phyloP scores from a whole-genome alignment of 2,329 filamentous ascomycete genomes.

The Colletotrichum viniferum region DNA sequence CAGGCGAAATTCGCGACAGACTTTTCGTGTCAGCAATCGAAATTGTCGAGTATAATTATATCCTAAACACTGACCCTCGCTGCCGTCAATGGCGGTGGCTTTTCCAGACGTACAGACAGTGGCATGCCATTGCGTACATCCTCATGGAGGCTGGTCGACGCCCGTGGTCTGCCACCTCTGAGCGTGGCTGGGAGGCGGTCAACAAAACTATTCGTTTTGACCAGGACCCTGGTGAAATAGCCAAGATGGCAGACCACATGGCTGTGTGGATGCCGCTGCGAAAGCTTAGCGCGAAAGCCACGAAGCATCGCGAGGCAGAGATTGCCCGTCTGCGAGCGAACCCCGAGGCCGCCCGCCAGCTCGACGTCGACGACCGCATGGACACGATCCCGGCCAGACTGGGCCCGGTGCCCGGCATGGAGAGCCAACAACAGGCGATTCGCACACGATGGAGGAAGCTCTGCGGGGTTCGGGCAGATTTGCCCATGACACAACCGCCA shows the following conservation, averaged over 20 bases:
- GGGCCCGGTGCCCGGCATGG: conserved; percentile 50
- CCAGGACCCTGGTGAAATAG: conserved; percentile 44
- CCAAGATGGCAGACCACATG: conserved; percentile 48
- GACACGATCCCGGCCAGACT: conserved; percentile 50
- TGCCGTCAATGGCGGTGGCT: conserved; percentile 54
- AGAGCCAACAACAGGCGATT: conserved; percentile 48
- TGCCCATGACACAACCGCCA: conserved; percentile 23
- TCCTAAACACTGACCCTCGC: conserved; percentile 64
- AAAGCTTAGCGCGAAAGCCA: conserved; percentile 58
- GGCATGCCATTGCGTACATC: conserved; percentile 55
- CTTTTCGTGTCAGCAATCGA: conserved; percentile 76
- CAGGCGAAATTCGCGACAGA: conserved; percentile 68
- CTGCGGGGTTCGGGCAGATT: conserved; percentile 36
- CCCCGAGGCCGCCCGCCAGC: conserved; percentile 50
- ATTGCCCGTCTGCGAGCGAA: conserved; percentile 52
- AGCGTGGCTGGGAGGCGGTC: conserved; percentile 55
- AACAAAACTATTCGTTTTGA: conserved; percentile 39
- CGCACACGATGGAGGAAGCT: conserved; percentile 57
- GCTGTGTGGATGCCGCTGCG: conserved; percentile 59
- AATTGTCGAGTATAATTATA: conserved; percentile 71
- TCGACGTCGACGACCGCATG: conserved; percentile 54
- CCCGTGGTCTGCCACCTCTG: conserved; percentile 53
- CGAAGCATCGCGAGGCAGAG: conserved; percentile 55
- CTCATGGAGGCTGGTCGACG: conserved; percentile 51
- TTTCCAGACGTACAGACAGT: conserved; percentile 55